Percentiles rank a stretch among this genome's conserved stretches.
phyloP scores from a whole-genome alignment of 306 rosid genomes.

The Fragaria iinumae region DNA sequence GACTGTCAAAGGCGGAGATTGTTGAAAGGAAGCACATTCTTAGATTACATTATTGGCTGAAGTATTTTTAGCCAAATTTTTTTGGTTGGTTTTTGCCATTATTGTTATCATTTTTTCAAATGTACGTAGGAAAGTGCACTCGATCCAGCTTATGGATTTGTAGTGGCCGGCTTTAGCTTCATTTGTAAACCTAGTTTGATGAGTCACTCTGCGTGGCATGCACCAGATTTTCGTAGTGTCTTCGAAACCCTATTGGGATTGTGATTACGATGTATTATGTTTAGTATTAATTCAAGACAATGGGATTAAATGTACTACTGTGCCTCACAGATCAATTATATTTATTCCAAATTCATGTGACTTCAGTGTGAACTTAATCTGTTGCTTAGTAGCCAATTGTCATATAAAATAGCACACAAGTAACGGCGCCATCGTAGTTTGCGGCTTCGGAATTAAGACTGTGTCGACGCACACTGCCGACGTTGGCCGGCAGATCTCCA shows the following conservation, averaged over 20 bases:
- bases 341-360: not conserved
- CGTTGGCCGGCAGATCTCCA: conserved; percentile 31
- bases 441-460: conserved; percentile 25
- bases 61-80: conserved; percentile 24
- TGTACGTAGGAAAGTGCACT: conserved; percentile 39
- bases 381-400: conserved; percentile 16
- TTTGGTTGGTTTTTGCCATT: conserved; percentile 23
- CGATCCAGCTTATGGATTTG: conserved; percentile 27
- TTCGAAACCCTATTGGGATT: conserved; percentile 12
- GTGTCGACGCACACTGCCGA: conserved; percentile 31
- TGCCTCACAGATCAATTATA: not conserved
- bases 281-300: not conserved
- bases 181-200: conserved; percentile 24
- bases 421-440: conserved; percentile 42
- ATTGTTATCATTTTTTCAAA: conserved; percentile 9
- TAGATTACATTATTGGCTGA: not conserved
- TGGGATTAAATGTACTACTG: conserved; percentile 11
- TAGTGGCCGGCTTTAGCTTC: conserved; percentile 21
- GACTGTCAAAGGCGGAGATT: conserved; percentile 5
- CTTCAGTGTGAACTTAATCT: conserved; percentile 29
- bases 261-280: conserved; percentile 5
- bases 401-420: conserved; percentile 4
- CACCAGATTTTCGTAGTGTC: conserved; percentile 15
- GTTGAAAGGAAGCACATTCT: conserved; percentile 4
- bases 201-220: conserved; percentile 9